Conservation (phyloP, 371 early-diverging fungal species). For the Capillidium rhysosporum region DNA sequence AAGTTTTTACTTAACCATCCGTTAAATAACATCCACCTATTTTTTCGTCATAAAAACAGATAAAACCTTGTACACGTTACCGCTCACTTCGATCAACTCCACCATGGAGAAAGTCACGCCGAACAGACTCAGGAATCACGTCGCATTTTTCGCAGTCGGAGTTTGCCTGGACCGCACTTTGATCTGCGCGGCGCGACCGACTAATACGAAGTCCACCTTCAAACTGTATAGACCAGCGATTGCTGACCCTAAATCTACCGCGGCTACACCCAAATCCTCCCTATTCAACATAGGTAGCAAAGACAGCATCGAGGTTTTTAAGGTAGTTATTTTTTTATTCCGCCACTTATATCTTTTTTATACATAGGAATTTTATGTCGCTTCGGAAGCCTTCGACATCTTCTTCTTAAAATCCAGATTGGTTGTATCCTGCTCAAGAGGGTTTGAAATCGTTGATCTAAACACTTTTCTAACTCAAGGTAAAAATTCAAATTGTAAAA, state of each 20-base stretch:
- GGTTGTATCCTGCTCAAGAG: slow-evolving; percentile 67
- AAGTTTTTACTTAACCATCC: neutral
- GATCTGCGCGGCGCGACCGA: slow-evolving; percentile 49
- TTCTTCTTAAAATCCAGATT: slow-evolving; percentile 62
- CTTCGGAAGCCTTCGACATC: slow-evolving; percentile 53
- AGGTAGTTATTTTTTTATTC: neutral
- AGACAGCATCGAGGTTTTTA: neutral
- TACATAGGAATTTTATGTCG: slow-evolving; percentile 67
- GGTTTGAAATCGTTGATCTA: slow-evolving; percentile 82
- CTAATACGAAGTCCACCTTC: slow-evolving; percentile 39
- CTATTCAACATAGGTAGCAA: neutral
- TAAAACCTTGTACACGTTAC: neutral
- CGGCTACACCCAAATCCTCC: neutral
- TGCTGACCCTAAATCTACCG: neutral
- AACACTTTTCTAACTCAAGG: slow-evolving; percentile 50
- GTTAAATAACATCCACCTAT: neutral
- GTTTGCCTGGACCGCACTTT: slow-evolving; percentile 41
- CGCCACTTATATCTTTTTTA: neutral
- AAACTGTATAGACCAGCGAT: slow-evolving; percentile 37
- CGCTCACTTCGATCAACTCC: neutral
- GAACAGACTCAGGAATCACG: slow-evolving; percentile 15
- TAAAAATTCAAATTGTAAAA: neutral
- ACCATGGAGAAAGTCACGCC: neutral
- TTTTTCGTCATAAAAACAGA: neutral
- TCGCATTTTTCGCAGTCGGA: slow-evolving; percentile 67